Percentiles rank a stretch among this genome's conserved stretches.
These are phyloP conservation scores for Metarhizium guizhouense DNA, from an alignment of 2,329 filamentous ascomycete species.

Conservation along the genomic window DNA sequence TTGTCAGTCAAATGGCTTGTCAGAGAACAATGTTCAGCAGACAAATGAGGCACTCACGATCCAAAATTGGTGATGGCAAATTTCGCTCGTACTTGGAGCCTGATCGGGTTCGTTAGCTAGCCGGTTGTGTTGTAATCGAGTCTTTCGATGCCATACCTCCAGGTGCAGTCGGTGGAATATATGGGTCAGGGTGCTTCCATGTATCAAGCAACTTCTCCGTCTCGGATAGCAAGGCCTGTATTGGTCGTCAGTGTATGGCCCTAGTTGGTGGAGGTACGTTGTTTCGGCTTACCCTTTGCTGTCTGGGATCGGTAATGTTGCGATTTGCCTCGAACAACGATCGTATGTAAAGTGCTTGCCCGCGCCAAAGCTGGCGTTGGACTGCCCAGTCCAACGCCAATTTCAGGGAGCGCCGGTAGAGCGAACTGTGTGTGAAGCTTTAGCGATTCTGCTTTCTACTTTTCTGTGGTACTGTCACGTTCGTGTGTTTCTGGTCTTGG, in stretches of 20 bases:
- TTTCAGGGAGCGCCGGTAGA: conserved; percentile 91
- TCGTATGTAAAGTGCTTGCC: conserved; percentile 91
- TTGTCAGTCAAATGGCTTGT: not conserved
- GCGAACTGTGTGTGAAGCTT: conserved; percentile 38
- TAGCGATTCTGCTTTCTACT: not conserved
- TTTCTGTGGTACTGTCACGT: not conserved
- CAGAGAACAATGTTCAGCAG: not conserved
- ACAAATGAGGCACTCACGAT: conserved; percentile 52
- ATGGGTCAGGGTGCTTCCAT: conserved; percentile 98
- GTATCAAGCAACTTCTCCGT: conserved; percentile 80
- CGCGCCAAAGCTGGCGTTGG: conserved; percentile 86
- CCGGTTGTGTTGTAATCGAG: not conserved
- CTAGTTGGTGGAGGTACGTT: not conserved
- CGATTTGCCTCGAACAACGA: conserved; percentile 92
- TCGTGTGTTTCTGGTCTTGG: not conserved
- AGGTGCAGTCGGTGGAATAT: conserved; percentile 78
- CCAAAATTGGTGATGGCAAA: conserved; percentile 67
- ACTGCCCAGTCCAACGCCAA: conserved; percentile 93
- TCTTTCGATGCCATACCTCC: conserved; percentile 55
- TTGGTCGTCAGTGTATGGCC: not conserved
- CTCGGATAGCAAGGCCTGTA: conserved; percentile 74
- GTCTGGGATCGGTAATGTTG: conserved; percentile 71
- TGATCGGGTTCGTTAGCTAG: conserved; percentile 27
- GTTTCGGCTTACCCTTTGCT: conserved; percentile 60
- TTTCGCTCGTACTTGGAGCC: conserved; percentile 97